Base-by-base conservation (phyloP, 1,139 yeast genomes). In the Eremothecium cymbalariae region DNA sequence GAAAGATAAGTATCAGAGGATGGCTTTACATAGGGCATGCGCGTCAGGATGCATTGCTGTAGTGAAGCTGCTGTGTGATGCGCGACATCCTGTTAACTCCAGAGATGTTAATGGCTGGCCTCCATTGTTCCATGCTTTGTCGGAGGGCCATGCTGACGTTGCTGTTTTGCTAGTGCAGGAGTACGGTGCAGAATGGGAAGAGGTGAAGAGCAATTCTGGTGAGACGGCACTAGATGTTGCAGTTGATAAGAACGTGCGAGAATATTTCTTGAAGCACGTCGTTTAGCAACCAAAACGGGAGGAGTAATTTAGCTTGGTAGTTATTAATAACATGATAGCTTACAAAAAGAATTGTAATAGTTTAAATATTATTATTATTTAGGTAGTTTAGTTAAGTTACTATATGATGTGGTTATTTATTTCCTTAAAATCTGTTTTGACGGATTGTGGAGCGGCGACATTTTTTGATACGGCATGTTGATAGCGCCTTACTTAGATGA, bases 61-160 rank as follows among this genome's bases (percentile, higher is more conserved):
- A 28, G 69, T 73, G 3, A 64, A 69, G n/a, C 28, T 53, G 11
- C 34, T 55, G 20, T 55, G 59, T 32, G 61, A 65, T 6, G 71
- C 73, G 8, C 70, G 70, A 35, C 74, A 79, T 2, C 81, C 84
- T 13, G 53, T 86, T 18, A 83, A 85, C 50, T 67, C 76, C 4
- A 69, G 72, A 27, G 97, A 88, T 53, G 48, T 50, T 13, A 68
- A 70, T 34, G 94, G 94, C 0, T 84, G 93, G 88, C 82, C 94
- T 0, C 77, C 95, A 0, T 57, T 88, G 45, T 94, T 85, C 56
- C 94, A 85, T 57, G 95, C 97, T 0, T 61, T 82, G 36, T 90
- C 95, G 0, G 98, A 88, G 55, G 96, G 96, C 0, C 79, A 80
- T 51, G 88, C 79, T 2, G 95, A 84, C 39, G 73, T 75, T 6